Base-by-base conservation (phyloP, 2,329 filamentous ascomycete genomes). In the Colletotrichum lini region DNA sequence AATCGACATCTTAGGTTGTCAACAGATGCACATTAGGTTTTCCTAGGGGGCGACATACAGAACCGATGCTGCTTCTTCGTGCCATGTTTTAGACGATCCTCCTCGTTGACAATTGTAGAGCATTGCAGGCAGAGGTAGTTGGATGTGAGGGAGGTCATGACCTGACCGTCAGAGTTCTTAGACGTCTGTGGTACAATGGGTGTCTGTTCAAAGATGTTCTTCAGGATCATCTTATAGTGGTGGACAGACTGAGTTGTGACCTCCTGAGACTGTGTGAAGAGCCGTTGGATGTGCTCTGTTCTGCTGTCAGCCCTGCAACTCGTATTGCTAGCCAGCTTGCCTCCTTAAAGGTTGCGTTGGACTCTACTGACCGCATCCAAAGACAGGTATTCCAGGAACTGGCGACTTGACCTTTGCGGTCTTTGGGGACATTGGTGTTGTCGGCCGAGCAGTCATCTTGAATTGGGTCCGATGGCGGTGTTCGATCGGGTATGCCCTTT, bases 41-140 rank as follows among this genome's bases (percentile, higher is more conserved):
- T 16, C 8, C 4, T 13, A n/a, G 3, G 5, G 23, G 13, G 13
- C 9, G 59, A 81, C 85, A 67, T 85, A 95, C 93, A 94, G 76
- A 95, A 94, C 62, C 90, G 87, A 80, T 96, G 93, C 61, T 85
- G 85, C 78, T 93, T 94, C 67, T 91, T 89, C 18, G 86, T 87
- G 15, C 91, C 91, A 80, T 96, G 93, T 76, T 88, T 88, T 60
- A 88, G 81, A 62, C 91, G 86, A 73, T 93, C 90, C 62, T 92
- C 88, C 73, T 91, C 88, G 15, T 88, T 89, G 70, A 92, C 88
- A 26, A 93, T 93, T 61, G 85, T 87, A 13, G 92, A 90, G 77
- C 93, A 96, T 80, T 94, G 92, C 59, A 94, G 81, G 76, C 92
- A 94, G 35, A 94, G 86, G 78, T 91, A 94, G 76, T 92, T 93